Percentiles rank a stretch among this genome's conserved stretches.
These are phyloP conservation scores for Zostera marina DNA, from an alignment of 116 monocot species.

Conservation along the genomic window DNA sequence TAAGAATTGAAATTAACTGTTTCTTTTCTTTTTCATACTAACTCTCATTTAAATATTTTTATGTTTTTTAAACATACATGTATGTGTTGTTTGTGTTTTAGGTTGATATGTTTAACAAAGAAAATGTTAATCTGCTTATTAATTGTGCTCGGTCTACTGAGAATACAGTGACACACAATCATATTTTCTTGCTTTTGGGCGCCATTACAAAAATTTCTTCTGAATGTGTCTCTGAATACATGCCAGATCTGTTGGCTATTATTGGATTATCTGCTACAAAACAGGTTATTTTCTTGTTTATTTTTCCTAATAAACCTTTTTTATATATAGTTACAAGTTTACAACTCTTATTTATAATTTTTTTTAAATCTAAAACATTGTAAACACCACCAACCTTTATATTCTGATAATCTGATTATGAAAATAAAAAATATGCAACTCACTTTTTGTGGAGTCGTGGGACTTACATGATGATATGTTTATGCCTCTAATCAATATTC, in stretches of 20 bases:
- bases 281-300: conserved; percentile 11
- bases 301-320: background rate
- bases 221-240: conserved; percentile 13
- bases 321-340: background rate
- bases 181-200: conserved; percentile 13
- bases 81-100: conserved; percentile 2
- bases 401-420: background rate
- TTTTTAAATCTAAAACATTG: too few relatives aligned
- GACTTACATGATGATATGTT: background rate
- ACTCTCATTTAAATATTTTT: background rate
- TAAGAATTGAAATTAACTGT: background rate
- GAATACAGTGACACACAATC: conserved; percentile 11
- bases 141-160: conserved; percentile 14
- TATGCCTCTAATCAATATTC: background rate
- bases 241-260: conserved; percentile 11
- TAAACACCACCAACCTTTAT: background rate
- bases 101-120: conserved; percentile 6
- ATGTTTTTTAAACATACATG: background rate
- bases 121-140: conserved; percentile 13
- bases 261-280: conserved; percentile 12
- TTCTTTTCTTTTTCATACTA: background rate
- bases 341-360: too few relatives aligned
- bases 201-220: conserved; percentile 13
- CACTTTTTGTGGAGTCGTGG: too few relatives aligned
- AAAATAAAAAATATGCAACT: too few relatives aligned